phyloP scores from a whole-genome alignment of 2,329 filamentous ascomycete genomes.

The Colletotrichum sp. region DNA sequence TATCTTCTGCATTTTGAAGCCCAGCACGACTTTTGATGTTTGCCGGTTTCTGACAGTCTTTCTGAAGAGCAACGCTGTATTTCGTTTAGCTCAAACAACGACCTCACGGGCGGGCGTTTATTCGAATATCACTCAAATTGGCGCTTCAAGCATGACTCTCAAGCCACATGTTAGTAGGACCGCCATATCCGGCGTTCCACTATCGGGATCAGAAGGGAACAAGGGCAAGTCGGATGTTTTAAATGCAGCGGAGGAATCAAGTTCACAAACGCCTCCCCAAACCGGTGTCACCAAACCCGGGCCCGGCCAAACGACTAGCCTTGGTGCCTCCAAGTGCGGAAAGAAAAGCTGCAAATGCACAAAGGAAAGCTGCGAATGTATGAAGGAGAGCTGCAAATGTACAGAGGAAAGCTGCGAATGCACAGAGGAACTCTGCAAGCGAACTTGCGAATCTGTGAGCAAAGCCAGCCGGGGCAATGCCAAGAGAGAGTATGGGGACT shows the following conservation, averaged over 20 bases:
- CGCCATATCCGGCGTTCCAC: no score
- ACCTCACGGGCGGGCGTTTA: no score
- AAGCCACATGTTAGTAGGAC: no score
- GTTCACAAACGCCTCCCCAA: no score
- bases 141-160: neutral
- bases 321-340: no score
- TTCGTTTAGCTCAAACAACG: neutral
- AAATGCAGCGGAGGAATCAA: no score
- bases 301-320: no score
- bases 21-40: neutral
- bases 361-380: no score
- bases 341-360: no score
- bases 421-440: neutral
- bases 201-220: neutral
- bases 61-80: neutral
- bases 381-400: no score
- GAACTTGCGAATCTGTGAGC: neutral
- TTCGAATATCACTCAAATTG: neutral
- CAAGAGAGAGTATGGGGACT: neutral
- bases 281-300: no score
- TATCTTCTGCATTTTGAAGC: neutral
- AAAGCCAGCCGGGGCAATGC: neutral
- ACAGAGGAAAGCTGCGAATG: neutral
- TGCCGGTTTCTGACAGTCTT: neutral
- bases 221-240: no score